A percentile compares a stretch with the other conserved stretches of the same genome.
phyloP scores from a whole-genome alignment of 768 basidiomycete species.

The Calocybe indica region DNA sequence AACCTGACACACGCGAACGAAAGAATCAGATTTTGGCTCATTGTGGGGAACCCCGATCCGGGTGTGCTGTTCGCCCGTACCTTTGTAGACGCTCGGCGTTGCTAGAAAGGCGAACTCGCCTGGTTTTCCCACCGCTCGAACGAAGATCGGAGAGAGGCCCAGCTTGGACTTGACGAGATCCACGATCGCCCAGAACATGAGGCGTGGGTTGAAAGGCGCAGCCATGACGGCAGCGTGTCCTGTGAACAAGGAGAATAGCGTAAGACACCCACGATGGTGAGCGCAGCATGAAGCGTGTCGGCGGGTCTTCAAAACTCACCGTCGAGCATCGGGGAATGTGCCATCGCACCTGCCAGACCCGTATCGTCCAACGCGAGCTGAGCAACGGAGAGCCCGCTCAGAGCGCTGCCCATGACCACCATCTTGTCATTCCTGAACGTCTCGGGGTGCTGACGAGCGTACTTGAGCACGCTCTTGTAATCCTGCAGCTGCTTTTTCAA shows the following conservation, averaged over 20 bases:
- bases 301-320: slow-evolving; percentile 6
- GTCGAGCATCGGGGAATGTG: slow-evolving; percentile 17
- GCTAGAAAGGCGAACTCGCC: slow-evolving; percentile 11
- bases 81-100: slow-evolving; percentile 3
- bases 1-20: slow-evolving; percentile 5
- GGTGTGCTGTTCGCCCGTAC: neutral
- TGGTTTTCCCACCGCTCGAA: slow-evolving; percentile 12
- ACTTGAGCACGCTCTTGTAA: slow-evolving; percentile 14
- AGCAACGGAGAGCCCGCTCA: slow-evolving; percentile 15
- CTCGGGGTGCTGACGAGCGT: slow-evolving; percentile 15
- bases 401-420: slow-evolving; percentile 18
- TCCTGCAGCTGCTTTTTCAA: slow-evolving; percentile 17
- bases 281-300: no score
- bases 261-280: neutral
- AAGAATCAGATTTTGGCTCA: neutral
- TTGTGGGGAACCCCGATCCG: neutral
- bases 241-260: neutral
- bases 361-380: slow-evolving; percentile 12
- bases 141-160: slow-evolving; percentile 9
- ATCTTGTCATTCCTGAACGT: slow-evolving; percentile 17
- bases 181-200: slow-evolving; percentile 12
- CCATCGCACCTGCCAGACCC: slow-evolving; percentile 18
- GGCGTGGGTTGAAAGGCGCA: slow-evolving; percentile 6
- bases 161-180: slow-evolving; percentile 7
- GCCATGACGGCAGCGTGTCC: slow-evolving; percentile 9